Percentiles rank a stretch among this genome's conserved stretches.
These are phyloP conservation scores for Phytophthora cryptogea DNA, from an alignment of 352 stramenopile species.

Conservation along the genomic window DNA sequence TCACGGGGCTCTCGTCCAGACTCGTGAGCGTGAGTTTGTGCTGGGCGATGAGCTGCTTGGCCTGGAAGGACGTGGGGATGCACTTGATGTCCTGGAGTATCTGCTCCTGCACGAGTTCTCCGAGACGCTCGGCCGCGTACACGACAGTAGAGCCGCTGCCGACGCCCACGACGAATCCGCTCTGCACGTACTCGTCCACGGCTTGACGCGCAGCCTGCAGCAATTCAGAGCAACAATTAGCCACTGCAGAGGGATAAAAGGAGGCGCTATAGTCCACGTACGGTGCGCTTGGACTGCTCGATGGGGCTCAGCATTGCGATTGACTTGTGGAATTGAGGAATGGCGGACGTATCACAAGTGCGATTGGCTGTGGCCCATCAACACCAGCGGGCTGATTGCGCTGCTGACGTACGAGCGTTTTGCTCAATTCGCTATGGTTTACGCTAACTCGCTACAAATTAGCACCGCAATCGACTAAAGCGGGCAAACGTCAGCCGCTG, in stretches of 20 bases:
- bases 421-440: constrained; percentile 10
- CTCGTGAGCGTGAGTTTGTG: constrained; percentile 80
- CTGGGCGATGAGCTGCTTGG: constrained; percentile 93
- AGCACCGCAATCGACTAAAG: constrained; percentile 7
- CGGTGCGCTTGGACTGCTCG: constrained; percentile 78
- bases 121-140: constrained; percentile 97
- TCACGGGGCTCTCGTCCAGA: constrained; percentile 81
- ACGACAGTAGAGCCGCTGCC: constrained; percentile 98
- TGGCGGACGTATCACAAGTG: too few relatives aligned
- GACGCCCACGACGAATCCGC: constrained; percentile 97
- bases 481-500: constrained; percentile 1
- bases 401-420: constrained; percentile 21
- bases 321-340: not conserved
- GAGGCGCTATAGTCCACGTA: constrained; percentile 14
- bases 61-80: constrained; percentile 98
- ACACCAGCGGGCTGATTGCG: constrained; percentile 11
- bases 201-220: constrained; percentile 77
- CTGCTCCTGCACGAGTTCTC: constrained; percentile 91
- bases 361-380: constrained; percentile 28
- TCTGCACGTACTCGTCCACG: constrained; percentile 93
- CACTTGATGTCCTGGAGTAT: constrained; percentile 93
- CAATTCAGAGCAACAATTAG: constrained; percentile 2
- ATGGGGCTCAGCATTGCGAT: constrained; percentile 52
- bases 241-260: not conserved
- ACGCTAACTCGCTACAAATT: not conserved